Evolutionary conservation across 441 rosid genomes (phyloP), one percentile per base, ranked within the genome.

Genomic region (Gossypium lobatum): DNA sequence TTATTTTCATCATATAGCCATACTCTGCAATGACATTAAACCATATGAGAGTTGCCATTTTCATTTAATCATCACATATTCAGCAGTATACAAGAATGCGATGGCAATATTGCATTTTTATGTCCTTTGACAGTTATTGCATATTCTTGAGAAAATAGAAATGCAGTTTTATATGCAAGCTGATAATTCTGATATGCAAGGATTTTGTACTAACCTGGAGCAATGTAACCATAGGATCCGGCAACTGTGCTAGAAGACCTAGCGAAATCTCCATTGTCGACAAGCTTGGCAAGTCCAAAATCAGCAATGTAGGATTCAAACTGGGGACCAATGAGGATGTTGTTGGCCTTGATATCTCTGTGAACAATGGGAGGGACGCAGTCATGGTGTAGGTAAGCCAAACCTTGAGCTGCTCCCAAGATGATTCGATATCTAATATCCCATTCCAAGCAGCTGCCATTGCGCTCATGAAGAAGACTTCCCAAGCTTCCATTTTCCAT

Each of bases 151-250:
- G 39, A 16, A 23, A 48, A n/a, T 50, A n/a, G 8, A 23, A 20
- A 13, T 66, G 21, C 6, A 4, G n/a, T 46, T 17, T 6, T 46
- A 18, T 20, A 17, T 34, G 70, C 26, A n/a, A 52, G 57, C 8
- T 57, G 25, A 46, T 37, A 14, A 3, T 50, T 53, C n/a, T 42
- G 42, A 74, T 20, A 14, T 21, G 31, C 2, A 6, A 23, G 28
- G 45, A 64, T n/a, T 18, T 53, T 59, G 48, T 58, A 57, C 77
- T 75, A 65, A 89, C 92, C 92, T 61, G 94, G 94, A 59, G 94
- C 90, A 16, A 89, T 89, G 82, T 89, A 89, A 45, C 94, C 92
- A 62, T 85, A 89, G 17, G 92, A 89, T 57, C 94, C 92, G 20
- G 92, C 90, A 60, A 89, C 81, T 2, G 92, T 89, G 76, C 80